These are phyloP conservation scores for Rhododendron williamsianum DNA, from an alignment of 148 eudicot genomes.

Conservation along the genomic window DNA sequence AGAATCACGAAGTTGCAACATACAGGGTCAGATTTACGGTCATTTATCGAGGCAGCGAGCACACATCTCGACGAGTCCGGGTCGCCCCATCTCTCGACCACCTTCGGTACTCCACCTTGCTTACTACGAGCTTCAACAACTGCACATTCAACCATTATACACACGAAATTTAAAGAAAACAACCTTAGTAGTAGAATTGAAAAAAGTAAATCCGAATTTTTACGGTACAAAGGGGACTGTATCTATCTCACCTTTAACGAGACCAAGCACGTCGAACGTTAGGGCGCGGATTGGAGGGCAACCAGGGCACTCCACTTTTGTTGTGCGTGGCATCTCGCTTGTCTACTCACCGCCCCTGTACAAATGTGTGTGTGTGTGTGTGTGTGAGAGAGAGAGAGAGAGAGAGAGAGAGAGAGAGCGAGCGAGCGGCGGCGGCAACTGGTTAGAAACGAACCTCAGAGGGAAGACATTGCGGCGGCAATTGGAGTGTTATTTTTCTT, in stretches of 20 bases:
- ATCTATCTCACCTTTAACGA: conserved; percentile 53
- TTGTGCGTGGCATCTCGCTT: conserved; percentile 78
- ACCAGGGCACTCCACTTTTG: conserved; percentile 63
- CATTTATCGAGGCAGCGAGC: conserved; percentile 62
- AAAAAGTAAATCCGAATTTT: neutral
- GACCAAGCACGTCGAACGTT: conserved; percentile 73
- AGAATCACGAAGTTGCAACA: neutral
- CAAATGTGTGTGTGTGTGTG: neutral
- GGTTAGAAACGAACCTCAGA: neutral
- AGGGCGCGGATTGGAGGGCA: conserved; percentile 89
- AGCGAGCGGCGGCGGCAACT: neutral
- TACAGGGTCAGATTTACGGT: conserved; percentile 66
- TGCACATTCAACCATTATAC: conserved; percentile 18
- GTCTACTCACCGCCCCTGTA: neutral
- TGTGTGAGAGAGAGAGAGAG: neutral
- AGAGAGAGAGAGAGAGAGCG: neutral
- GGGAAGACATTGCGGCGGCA: neutral
- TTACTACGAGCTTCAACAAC: conserved; percentile 78
- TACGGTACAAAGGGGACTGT: neutral
- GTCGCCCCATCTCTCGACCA: conserved; percentile 90
- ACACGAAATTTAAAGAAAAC: neutral
- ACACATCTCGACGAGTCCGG: conserved; percentile 66
- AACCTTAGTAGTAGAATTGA: neutral
- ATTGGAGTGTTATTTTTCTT: neutral
- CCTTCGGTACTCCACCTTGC: conserved; percentile 53